phyloP scores from a whole-genome alignment of 176 grass and related monocot species.

The Oryza australiensis region DNA sequence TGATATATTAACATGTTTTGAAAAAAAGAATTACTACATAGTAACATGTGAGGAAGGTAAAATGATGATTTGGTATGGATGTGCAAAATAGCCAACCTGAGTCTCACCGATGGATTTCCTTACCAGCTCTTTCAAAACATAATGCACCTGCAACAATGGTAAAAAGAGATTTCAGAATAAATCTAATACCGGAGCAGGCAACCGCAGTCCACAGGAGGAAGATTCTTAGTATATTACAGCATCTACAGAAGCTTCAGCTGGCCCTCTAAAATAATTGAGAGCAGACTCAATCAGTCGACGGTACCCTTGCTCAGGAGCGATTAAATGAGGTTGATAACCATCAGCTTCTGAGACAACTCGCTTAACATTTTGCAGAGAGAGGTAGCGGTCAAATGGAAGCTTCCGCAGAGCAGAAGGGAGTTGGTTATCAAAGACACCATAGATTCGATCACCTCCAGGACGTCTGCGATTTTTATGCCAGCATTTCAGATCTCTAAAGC shows the following conservation, averaged over 20 bases:
- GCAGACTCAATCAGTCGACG: conserved; percentile 86
- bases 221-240: conserved; percentile 62
- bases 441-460: conserved; percentile 88
- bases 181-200: not conserved
- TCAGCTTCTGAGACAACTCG: conserved; percentile 89
- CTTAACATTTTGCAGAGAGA: conserved; percentile 86
- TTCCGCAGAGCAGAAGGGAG: conserved; percentile 83
- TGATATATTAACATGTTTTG: conserved; percentile 17
- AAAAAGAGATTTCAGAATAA: conserved; percentile 27
- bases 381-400: conserved; percentile 88
- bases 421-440: conserved; percentile 93
- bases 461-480: conserved; percentile 52
- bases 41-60: not conserved
- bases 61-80: not conserved
- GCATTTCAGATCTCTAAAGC: conserved; percentile 25
- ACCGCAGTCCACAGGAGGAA: not conserved
- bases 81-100: conserved; percentile 52
- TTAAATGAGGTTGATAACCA: conserved; percentile 94
- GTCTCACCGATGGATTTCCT: conserved; percentile 91
- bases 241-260: conserved; percentile 98
- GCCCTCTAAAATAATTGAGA: conserved; percentile 92
- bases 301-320: conserved; percentile 99
- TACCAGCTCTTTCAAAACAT: conserved; percentile 93
- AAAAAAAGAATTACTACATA: not conserved
- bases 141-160: conserved; percentile 64